These are phyloP conservation scores for Macrocybe sp. DNA, from an alignment of 1,284 basidiomycete genomes.

Conservation along the genomic window DNA sequence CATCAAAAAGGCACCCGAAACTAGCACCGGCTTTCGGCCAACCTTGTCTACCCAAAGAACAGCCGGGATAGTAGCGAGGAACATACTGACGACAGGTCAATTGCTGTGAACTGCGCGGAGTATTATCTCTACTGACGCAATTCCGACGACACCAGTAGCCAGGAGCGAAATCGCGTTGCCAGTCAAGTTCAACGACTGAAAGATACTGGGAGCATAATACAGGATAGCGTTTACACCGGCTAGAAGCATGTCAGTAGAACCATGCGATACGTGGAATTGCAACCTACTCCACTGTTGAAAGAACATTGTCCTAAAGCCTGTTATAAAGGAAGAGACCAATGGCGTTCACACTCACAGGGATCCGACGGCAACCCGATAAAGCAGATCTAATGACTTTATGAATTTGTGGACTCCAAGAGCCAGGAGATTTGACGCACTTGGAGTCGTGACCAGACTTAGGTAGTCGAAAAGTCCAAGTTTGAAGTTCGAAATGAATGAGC, in stretches of 20 bases:
- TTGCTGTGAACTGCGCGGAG: not conserved
- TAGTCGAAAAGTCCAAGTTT: slow-evolving; percentile 59
- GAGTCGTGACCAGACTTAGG: slow-evolving; percentile 46
- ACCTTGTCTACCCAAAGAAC: slow-evolving; percentile 70
- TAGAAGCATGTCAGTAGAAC: slow-evolving; percentile 8
- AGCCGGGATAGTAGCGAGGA: slow-evolving; percentile 69
- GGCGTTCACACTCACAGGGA: slow-evolving; percentile 35
- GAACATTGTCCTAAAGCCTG: slow-evolving; percentile 52
- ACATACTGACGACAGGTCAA: slow-evolving; percentile 44
- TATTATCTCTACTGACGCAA: slow-evolving; percentile 46
- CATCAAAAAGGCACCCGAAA: slow-evolving; percentile 71
- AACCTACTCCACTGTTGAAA: slow-evolving; percentile 56
- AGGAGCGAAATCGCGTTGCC: slow-evolving; percentile 61
- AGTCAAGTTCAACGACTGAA: slow-evolving; percentile 49
- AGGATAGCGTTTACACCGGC: slow-evolving; percentile 57
- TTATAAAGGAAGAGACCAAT: slow-evolving; percentile 5
- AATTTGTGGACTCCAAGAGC: not conserved
- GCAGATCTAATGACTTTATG: slow-evolving; percentile 33
- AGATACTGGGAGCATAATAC: slow-evolving; percentile 70
- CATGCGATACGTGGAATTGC: slow-evolving; percentile 28
- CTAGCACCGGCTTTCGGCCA: slow-evolving; percentile 64
- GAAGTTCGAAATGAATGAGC: slow-evolving; percentile 49
- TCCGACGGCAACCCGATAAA: slow-evolving; percentile 56
- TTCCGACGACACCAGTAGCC: slow-evolving; percentile 80
- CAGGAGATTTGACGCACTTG: slow-evolving; percentile 32